Evolutionary conservation across 495 filamentous ascomycete genomes (phyloP), one percentile per base, ranked within the genome.

Genomic region (Aspergillus nidulans): DNA sequence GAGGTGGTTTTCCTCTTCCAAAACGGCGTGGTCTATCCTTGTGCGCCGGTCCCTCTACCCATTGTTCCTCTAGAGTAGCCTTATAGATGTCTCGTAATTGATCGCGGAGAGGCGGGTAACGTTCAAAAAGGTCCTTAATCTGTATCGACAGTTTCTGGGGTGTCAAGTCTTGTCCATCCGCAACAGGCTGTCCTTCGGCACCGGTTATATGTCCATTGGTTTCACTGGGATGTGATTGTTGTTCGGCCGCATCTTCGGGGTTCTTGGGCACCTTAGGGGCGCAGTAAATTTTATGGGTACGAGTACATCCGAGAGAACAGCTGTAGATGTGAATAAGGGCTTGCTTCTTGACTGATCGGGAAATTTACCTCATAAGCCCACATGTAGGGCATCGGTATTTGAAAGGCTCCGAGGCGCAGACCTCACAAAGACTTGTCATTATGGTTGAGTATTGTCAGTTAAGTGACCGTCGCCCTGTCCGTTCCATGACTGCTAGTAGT

Each of bases 331-430:
- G 34, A 36, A 30, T 32, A 16, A 55, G 36, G 41, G 30, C 10
- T 1, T 7, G 23, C 15, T 19, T 28, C 26, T 40, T 28, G 1
- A 34, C 34, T 39, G 38, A 6, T 23, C 55, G 16, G 19, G 15
- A 38, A 42, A 63, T 74, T 56, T 80, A 88, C 85, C 84, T 86
- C 69, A 79, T 76, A 8, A 83, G 56, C n/a, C 62, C 64, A 62
- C 85, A 89, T 26, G 74, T 77, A 3, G 81, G 80, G 68, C 85
- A 89, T 48, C 85, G 85, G 64, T 88, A 88, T 63, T 84, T 87
- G 23, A 70, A 77, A 20, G 69, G 65, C 42, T 85, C 73, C 46
- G 67, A 68, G 47, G 76, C 69, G 68, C 85, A 89, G 16, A 88
- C 79, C 56, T 77, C 77, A 59, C 85, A 89, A 20, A 58, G 60